Percentiles rank a stretch among this genome's conserved stretches.
Conservation (phyloP, 257 asterid genomes). For the Ocimum tenuiflorum region DNA sequence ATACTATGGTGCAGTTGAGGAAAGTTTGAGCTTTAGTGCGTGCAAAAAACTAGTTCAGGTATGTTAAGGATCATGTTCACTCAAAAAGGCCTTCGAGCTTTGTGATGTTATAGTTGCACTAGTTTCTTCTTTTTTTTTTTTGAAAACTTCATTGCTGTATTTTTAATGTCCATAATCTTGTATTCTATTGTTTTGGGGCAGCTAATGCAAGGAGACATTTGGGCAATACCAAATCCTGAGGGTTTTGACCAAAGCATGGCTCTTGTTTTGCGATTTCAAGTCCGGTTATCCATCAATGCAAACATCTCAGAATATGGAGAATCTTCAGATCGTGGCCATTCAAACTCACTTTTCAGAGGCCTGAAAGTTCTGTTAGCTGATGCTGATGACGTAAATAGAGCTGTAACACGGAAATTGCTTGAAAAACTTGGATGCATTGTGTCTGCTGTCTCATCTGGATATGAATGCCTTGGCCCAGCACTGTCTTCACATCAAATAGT, state of each 20-base stretch:
- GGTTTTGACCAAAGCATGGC: conserved; percentile 79
- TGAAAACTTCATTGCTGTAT: not conserved
- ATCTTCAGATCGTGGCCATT: conserved; percentile 37
- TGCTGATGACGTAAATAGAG: conserved; percentile 62
- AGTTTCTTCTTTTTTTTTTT: not conserved
- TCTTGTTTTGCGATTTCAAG: conserved; percentile 63
- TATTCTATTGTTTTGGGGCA: conserved; percentile 26
- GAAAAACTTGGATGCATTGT: conserved; percentile 83
- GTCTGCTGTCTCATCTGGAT: conserved; percentile 66
- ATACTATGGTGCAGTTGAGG: conserved; percentile 43
- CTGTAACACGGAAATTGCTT: conserved; percentile 65
- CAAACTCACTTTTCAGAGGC: conserved; percentile 57
- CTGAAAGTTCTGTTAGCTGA: conserved; percentile 74
- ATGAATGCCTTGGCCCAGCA: conserved; percentile 54
- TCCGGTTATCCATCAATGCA: conserved; percentile 34
- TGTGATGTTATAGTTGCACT: not conserved
- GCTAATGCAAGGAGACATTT: conserved; percentile 96
- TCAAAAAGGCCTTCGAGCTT: not conserved
- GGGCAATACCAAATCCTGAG: conserved; percentile 53
- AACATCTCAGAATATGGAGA: conserved; percentile 50
- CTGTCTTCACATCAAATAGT: conserved; percentile 43
- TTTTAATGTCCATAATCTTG: not conserved
- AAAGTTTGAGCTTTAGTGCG: conserved; percentile 70
- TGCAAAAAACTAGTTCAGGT: conserved; percentile 93
- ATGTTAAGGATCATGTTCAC: conserved; percentile 7